Percentiles rank a stretch among this genome's conserved stretches.
Conservation (phyloP, 2,329 filamentous ascomycete genomes). For the Diplocarpon mali region DNA sequence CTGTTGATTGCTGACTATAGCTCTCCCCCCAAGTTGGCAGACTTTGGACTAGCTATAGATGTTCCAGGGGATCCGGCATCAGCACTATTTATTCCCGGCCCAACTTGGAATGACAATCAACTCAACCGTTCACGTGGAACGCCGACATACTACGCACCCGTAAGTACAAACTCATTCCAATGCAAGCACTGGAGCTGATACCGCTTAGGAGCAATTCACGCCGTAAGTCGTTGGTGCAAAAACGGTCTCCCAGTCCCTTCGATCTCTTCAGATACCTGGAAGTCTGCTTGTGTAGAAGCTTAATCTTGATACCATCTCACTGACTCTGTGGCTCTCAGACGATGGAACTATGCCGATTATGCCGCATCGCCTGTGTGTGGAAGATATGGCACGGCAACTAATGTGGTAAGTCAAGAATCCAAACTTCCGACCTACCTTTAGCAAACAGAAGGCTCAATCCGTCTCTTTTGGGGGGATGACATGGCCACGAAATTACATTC, state of each 20-base stretch:
- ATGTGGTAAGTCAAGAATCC: not conserved
- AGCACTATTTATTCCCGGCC: not conserved
- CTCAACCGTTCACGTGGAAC: not conserved
- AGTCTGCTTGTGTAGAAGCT: not conserved
- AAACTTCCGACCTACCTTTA: too few species aligned
- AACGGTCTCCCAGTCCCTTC: too few species aligned
- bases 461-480: too few species aligned
- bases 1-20: too few species aligned
- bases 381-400: not conserved
- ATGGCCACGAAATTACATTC: too few species aligned
- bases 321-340: not conserved
- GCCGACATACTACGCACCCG: not conserved
- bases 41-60: not conserved
- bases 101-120: not conserved
- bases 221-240: too few species aligned
- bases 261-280: too few species aligned
- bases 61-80: not conserved
- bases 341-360: not conserved
- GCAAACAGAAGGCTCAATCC: too few species aligned
- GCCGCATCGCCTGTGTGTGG: not conserved
- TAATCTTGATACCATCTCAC: too few species aligned
- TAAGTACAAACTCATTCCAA: not conserved
- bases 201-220: not conserved
- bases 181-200: too few species aligned
- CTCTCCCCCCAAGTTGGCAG: not conserved